Evolutionary conservation across 2,329 filamentous ascomycete species (phyloP), one percentile per base, ranked within the genome.

Genomic region (Chaetomiaceae sp.): DNA sequence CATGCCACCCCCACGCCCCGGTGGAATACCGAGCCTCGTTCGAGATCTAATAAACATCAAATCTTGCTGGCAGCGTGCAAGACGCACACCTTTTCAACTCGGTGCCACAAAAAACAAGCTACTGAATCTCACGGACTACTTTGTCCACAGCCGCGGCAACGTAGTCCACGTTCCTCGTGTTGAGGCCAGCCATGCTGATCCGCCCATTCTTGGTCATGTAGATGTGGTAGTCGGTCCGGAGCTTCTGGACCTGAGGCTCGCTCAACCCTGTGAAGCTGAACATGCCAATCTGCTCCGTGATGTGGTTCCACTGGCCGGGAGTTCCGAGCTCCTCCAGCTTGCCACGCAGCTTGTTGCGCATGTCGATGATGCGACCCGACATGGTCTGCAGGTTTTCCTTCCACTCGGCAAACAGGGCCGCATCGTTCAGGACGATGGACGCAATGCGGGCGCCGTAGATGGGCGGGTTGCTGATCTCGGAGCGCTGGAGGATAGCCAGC

Each of bases 201-300:
- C 93, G 86, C 19, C 93, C 93, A 66, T 99, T 99, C 81, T 96
- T 96, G 59, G 92, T 97, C 81, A 92, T 91, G 73, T 93, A 93
- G 48, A 93, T 77, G 68, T 93, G 88, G 53, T 76, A 81, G 44
- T 87, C 80, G 55, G 82, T 75, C 46, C 85, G 78, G 55, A 93
- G 73, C 71, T 81, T 83, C 60, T 79, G 61, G 7, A 92, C 88
- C 67, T 93, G 88, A 55, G 79, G 66, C 72, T 90, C 86, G 12
- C 69, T 79, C 66, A 95, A 71, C 12, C 89, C 89, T 1, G 89
- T 95, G 69, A 95, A 99, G 69, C 86, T 92, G 74, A 99, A 99
- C 93, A 99, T 99, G 73, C 93, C 93, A 66, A 99, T 99, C 78
- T 99, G 93, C 63, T 95, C 88, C 14, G 91, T 96, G 68, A 99